phyloP scores from a whole-genome alignment of 208 protist genomes.

The Leishmania martiniquensis region DNA sequence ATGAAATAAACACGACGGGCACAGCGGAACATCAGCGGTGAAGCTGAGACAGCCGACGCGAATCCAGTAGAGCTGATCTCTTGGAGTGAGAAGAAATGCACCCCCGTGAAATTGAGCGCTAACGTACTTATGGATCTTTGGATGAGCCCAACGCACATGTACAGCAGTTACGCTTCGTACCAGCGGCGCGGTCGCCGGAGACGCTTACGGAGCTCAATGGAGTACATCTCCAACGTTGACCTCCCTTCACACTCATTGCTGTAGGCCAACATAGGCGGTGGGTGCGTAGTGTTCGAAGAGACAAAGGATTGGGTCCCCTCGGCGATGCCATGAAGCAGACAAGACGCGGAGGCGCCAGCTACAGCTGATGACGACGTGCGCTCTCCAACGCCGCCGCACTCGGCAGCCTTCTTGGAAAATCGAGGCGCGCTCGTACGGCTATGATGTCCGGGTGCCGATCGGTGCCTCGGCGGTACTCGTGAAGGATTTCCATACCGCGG shows the following conservation, averaged over 20 bases:
- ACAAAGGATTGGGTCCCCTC: neutral
- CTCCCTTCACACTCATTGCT: neutral
- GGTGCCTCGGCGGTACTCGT: neutral
- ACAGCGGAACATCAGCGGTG: neutral
- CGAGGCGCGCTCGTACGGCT: no score
- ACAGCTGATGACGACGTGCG: neutral
- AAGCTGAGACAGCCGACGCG: no score
- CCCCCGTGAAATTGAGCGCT: neutral
- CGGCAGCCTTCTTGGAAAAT: neutral
- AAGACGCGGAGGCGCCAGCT: neutral
- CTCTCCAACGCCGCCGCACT: neutral
- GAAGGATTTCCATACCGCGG: neutral
- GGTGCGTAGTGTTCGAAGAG: neutral
- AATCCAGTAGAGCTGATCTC: no score
- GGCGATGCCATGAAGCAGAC: neutral
- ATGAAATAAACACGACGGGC: neutral
- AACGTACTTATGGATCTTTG: neutral
- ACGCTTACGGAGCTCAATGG: constrained; percentile 15
- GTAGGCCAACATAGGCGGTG: constrained; percentile 28
- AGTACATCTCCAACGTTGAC: constrained; percentile 26
- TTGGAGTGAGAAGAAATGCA: neutral
- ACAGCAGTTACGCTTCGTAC: neutral
- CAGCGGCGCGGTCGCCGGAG: constrained; percentile 17
- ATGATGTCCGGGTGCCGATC: neutral
- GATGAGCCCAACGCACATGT: neutral